Evolutionary conservation across 306 rosid genomes (phyloP).

Genomic region (Cucurbita maxima): DNA sequence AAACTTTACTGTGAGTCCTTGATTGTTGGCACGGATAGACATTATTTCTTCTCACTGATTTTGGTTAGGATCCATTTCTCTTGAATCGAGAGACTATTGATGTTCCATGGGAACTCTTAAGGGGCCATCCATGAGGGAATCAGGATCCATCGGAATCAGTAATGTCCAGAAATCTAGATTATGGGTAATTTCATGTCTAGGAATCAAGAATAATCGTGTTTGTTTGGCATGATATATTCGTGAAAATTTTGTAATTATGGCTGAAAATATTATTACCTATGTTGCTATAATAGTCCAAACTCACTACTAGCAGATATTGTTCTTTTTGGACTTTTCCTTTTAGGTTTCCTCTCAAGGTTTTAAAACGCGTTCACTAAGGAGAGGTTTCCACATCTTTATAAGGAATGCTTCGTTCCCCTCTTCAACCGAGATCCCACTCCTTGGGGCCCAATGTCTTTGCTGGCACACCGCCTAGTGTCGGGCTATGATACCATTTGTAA

Average conservation of each 20-base stretch:
- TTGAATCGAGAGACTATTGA: background rate
- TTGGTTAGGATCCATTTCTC: background rate
- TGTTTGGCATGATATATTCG: background rate
- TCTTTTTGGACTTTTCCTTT: too few species aligned
- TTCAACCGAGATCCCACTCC: too few species aligned
- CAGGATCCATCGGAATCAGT: background rate
- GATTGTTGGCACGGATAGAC: background rate
- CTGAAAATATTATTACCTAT: background rate
- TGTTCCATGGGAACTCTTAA: too few species aligned
- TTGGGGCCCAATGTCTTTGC: too few species aligned
- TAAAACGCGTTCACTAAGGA: too few species aligned
- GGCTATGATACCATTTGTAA: too few species aligned
- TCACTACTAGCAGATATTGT: too few species aligned
- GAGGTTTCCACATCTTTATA: too few species aligned
- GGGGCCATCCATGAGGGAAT: background rate
- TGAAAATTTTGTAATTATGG: background rate
- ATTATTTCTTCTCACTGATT: slow-evolving; percentile 2
- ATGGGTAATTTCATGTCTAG: background rate
- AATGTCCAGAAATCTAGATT: background rate
- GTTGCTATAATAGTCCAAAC: too few species aligned
- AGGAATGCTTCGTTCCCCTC: too few species aligned
- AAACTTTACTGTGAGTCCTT: slow-evolving; percentile 56
- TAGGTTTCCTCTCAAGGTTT: too few species aligned
- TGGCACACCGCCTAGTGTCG: too few species aligned
- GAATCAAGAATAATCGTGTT: background rate